Percentiles rank a stretch among this genome's conserved stretches.
phyloP scores from a whole-genome alignment of 305 asterid genomes.

The Lippia alba region DNA sequence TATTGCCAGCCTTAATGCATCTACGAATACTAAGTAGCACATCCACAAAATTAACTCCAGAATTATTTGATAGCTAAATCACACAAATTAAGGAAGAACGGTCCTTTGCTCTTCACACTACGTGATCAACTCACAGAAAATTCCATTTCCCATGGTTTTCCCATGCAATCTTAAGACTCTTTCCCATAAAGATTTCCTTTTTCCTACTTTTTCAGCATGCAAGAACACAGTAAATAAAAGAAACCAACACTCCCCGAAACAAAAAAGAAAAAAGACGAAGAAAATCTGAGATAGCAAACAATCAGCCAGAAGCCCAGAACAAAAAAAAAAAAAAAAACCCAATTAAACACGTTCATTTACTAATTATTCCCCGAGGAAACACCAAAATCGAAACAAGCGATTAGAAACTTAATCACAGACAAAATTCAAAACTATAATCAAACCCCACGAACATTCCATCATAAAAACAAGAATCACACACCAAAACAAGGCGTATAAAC shows the following conservation, averaged over 20 bases:
- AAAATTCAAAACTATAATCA: background rate
- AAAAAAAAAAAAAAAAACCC: conserved; percentile 1
- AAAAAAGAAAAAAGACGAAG: background rate
- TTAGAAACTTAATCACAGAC: background rate
- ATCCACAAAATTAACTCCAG: too few relatives aligned
- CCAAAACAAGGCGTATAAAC: too few relatives aligned
- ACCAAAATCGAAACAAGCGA: background rate
- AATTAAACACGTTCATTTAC: background rate
- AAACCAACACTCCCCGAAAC: background rate
- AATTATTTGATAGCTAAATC: background rate
- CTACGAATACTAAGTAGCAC: too few relatives aligned
- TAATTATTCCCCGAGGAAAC: background rate
- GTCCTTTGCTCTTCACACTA: background rate
- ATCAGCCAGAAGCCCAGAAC: background rate
- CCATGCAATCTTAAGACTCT: background rate
- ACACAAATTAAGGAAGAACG: background rate
- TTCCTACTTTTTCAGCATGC: background rate
- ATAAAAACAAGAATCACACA: background rate
- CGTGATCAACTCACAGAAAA: background rate
- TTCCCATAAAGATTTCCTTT: background rate
- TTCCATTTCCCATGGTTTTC: background rate
- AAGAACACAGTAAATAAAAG: background rate
- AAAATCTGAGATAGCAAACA: background rate
- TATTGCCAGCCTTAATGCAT: too few relatives aligned
- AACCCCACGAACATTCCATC: conserved; percentile 1